Conservation (phyloP, 2,329 filamentous ascomycete species). For the Verticillium klebahnii region DNA sequence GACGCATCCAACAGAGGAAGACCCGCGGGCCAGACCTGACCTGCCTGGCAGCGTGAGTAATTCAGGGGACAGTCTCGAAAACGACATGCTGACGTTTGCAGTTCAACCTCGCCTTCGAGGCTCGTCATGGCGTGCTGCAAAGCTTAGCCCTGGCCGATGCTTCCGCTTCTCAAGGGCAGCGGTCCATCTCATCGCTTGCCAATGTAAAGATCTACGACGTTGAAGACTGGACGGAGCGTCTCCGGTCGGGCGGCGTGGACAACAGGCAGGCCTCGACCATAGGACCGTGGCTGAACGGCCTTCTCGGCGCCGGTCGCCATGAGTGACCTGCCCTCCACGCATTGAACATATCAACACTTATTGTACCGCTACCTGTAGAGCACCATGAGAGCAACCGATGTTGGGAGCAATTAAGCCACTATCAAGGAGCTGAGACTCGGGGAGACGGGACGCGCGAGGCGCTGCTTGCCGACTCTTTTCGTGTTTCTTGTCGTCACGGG, state of each 20-base stretch:
- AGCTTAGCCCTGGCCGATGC: conserved; percentile 19
- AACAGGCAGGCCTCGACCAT: conserved; percentile 3
- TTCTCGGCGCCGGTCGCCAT: background rate
- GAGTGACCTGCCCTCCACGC: background rate
- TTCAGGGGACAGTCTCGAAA: too few species aligned
- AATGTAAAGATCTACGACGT: conserved; percentile 10
- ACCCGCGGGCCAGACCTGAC: conserved; percentile 50
- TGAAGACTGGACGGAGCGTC: conserved; percentile 8
- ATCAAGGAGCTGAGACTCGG: background rate
- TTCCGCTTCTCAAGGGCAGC: background rate
- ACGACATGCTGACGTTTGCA: background rate
- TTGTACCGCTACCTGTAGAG: background rate
- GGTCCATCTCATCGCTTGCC: conserved; percentile 2
- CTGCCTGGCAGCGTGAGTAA: conserved; percentile 40
- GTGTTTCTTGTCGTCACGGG: background rate
- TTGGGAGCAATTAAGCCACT: background rate
- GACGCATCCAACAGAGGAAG: conserved; percentile 52
- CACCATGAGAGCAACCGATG: background rate
- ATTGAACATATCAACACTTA: background rate
- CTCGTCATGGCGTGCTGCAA: conserved; percentile 31
- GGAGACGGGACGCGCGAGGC: background rate
- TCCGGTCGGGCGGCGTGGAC: conserved; percentile 3
- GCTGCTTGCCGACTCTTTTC: background rate
- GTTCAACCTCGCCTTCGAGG: conserved; percentile 27
- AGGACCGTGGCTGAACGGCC: conserved; percentile 9